Base-by-base conservation (phyloP, 192 early-diverging fungal species). In the Piromyces finnis region DNA sequence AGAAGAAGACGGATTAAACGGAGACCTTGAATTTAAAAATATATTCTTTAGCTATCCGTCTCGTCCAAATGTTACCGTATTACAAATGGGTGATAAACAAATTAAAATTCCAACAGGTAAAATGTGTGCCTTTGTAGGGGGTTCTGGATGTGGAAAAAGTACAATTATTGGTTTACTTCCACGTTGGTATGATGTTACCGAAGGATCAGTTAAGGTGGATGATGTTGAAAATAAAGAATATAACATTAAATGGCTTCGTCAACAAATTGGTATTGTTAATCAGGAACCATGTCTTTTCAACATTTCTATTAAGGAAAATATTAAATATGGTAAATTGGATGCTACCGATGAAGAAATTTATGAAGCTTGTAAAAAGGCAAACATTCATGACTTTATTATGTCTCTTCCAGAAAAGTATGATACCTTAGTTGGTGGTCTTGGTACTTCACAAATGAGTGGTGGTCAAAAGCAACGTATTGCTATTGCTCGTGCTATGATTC, bases 61-160 rank as follows among this genome's bases (percentile, higher is more conserved):
- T 18, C 91, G 94, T 7, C 92, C 92, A 0, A 95, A 95, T 68
- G 92, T 97, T 22, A 85, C 84, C 13, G 91, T 99, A 78, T 85
- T 99, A 80, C 88, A 92, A 5, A 68, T 68, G 51, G 51, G 51
- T 26, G 51, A 68, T 68, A 68, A 68, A n/a, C 3, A 2, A 11
- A 68, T 68, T n/a, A n/a, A 0, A n/a, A 68, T 68, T 11, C 51
- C 51, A 22, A 3, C 1, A n/a, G 95, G 97, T n/a, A 86, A 91
- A 83, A 94, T 91, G 14, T 91, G 95, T 29, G 96, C 95, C 29
- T 87, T 98, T 81, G 95, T 97, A 14, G 96, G 96, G 35, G 88
- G 87, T 78, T 94, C 93, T 13, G 97, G 97, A 14, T 90, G 89
- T 82, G 94, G 94, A 77, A 97, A 97, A 29, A 89, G 88, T n/a